Conservation (phyloP, 768 basidiomycete species). For the Leccinum olivaceopallidum region DNA sequence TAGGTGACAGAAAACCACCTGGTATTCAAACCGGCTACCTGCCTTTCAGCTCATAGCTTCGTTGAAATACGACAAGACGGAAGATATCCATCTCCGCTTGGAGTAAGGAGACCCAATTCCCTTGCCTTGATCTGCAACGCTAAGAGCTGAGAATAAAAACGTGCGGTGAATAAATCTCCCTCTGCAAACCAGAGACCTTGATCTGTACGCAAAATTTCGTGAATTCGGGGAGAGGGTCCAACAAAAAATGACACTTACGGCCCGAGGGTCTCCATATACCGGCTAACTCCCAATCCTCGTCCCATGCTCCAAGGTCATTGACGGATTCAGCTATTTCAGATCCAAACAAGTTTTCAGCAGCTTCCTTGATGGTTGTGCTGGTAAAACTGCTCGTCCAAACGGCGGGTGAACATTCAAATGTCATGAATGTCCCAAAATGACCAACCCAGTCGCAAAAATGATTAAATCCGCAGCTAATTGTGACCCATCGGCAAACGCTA, state of each 20-base stretch:
- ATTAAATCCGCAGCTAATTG: not conserved
- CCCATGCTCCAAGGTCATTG: conserved; percentile 12
- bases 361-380: not conserved
- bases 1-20: not conserved
- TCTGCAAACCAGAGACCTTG: conserved; percentile 6
- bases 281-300: conserved; percentile 9
- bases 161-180: conserved; percentile 2
- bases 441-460: not conserved
- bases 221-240: not conserved
- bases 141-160: conserved; percentile 5
- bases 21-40: not conserved
- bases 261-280: conserved; percentile 14
- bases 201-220: not conserved
- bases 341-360: not conserved
- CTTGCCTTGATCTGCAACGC: conserved; percentile 2
- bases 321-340: conserved; percentile 11
- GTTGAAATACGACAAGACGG: not conserved
- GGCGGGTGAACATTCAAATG: not conserved
- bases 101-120: not conserved
- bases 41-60: not conserved
- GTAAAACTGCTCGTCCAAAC: not conserved
- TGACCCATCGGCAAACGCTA: not conserved
- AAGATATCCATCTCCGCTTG: not conserved
- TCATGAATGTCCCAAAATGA: not conserved
- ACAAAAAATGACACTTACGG: not conserved